These are phyloP conservation scores for rapeseed (Brassica napus) DNA, from an alignment of 345 rosid species.

Conservation along the genomic window DNA sequence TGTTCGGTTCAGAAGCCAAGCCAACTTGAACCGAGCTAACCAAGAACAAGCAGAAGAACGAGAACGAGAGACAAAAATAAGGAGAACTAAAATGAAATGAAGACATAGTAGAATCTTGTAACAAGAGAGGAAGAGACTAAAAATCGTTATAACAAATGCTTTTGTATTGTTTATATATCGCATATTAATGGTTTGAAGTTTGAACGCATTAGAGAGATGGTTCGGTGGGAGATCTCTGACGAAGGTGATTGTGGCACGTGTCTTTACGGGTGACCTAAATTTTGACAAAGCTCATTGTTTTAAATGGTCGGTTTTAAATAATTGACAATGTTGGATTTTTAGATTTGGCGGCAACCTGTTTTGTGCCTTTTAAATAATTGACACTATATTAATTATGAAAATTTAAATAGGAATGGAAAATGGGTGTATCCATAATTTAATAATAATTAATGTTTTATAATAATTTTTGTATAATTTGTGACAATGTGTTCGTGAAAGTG, in stretches of 20 bases:
- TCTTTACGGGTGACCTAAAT: conserved; percentile 68
- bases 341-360: conserved; percentile 25
- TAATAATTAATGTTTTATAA: neutral
- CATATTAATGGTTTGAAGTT: conserved; percentile 16
- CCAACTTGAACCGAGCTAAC: conserved; percentile 31
- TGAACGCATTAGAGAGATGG: conserved; percentile 24
- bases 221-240: conserved; percentile 15
- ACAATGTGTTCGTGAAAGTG: neutral
- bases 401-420: neutral
- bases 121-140: neutral
- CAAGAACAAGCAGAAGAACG: conserved; percentile 28
- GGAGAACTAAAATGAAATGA: neutral
- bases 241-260: conserved; percentile 41
- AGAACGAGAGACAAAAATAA: conserved; percentile 21
- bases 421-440: neutral
- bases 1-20: conserved; percentile 42
- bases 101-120: conserved; percentile 35
- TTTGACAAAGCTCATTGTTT: conserved; percentile 48
- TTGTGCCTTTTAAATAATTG: neutral
- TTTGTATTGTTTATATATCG: conserved; percentile 31
- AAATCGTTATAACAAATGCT: conserved; percentile 20
- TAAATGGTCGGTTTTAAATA: conserved; percentile 52
- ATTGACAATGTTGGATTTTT: conserved; percentile 20
- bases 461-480: neutral
- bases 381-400: too few species aligned